Base-by-base conservation (phyloP, 2,329 filamentous ascomycete species). In the Ceratocystis cacaofunesta region DNA sequence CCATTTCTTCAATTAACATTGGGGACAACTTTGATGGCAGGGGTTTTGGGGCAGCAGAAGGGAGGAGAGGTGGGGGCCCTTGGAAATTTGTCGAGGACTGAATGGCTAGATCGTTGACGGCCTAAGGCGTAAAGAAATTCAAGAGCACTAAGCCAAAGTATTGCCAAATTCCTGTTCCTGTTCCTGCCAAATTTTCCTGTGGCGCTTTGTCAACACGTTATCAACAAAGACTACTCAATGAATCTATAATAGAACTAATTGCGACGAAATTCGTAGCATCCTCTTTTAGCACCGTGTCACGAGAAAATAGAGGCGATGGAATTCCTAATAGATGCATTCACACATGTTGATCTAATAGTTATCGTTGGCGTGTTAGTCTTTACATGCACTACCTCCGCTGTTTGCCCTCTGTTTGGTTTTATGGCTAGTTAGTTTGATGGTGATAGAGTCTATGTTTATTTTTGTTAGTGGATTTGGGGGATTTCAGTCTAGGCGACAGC, bases 31-130 rank as follows among this genome's bases (percentile, higher is more conserved):
- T 63, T 63, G 66, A 63, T 65, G 62, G 64, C 66, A 67, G 66
- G 66, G 66, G 66, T 43, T 62, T 25, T 36, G 61, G 36, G 36
- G 36, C 36, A 41, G 36, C 36, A 41, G 36, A 41, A 12, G 60
- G 58, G 44, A 63, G 57, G 41, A 65, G 25, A 67, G 63, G 66
- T 67, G 66, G 66, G 66, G 36, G 66, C 65, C 62, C 61, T 48
- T 28, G 64, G 63, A 65, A 67, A 67, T 50, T 67, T 67, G 58
- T 67, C 58, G 66, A 67, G 61, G 66, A 63, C 63, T 67, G 58
- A 67, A 36, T 10, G 10, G 57, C 57, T 50, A 50, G 50, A 57
- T 36, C 15, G 60, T 67, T 41, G 62, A 65, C 50, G 66, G 66
- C 66, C 66, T 67, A 48, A 67, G 66, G 66, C 66, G 58, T 52